These are phyloP conservation scores for Trichoderma orchidacearum DNA, from an alignment of 495 filamentous ascomycete species.

Conservation along the genomic window DNA sequence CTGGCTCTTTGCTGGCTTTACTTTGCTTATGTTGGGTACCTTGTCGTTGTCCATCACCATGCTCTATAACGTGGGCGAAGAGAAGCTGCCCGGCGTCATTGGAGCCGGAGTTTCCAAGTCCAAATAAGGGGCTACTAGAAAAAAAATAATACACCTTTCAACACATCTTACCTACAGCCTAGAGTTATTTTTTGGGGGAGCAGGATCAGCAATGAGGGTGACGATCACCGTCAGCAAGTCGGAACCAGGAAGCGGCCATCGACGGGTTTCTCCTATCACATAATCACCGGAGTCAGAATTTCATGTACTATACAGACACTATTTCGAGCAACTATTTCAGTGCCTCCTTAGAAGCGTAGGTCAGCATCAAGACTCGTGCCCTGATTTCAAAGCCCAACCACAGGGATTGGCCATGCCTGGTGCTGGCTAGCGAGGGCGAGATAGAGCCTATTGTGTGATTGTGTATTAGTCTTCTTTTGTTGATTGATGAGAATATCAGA, in stretches of 20 bases:
- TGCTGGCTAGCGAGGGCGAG: neutral
- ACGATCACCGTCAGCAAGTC: neutral
- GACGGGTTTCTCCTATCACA: neutral
- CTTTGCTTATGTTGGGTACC: conserved; percentile 45
- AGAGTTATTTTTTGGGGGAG: no score
- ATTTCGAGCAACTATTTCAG: no score
- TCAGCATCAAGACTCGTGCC: no score
- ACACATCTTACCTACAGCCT: no score
- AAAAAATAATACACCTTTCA: no score
- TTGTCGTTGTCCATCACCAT: conserved; percentile 55
- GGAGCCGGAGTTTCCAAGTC: conserved; percentile 65
- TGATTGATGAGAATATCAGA: neutral
- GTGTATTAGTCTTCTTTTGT: neutral
- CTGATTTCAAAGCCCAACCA: no score
- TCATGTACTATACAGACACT: neutral
- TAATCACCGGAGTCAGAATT: neutral
- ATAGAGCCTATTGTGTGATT: neutral
- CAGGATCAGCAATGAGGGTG: no score
- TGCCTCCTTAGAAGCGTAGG: neutral
- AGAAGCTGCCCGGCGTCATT: conserved; percentile 74
- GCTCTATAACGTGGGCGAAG: conserved; percentile 64
- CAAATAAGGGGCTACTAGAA: conserved; percentile 20
- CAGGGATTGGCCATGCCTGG: neutral
- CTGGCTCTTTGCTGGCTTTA: conserved; percentile 65
- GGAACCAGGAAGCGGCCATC: neutral